Evolutionary conservation across 2,329 filamentous ascomycete genomes (phyloP), one percentile per base, ranked within the genome.

Genomic region (Cladosporium oxysporum): DNA sequence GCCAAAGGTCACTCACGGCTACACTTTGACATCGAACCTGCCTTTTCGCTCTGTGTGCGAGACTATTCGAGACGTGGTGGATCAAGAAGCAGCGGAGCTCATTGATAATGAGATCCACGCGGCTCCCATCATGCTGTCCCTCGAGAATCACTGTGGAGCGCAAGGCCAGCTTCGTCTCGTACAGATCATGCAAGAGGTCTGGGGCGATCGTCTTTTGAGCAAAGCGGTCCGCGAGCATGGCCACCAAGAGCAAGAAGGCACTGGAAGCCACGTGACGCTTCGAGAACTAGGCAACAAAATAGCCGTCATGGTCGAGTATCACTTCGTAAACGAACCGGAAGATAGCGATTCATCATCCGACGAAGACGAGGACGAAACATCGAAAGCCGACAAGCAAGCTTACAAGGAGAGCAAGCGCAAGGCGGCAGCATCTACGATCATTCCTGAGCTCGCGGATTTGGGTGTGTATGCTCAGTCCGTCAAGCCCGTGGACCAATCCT

Each of bases 401-500:
- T 90, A 89, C 76, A 82, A 83, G 64, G 78, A 78, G 33, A 82
- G 85, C 73, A 85, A 84, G 71, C 83, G 85, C 71, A 75, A 81
- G 0, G 78, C 80, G 0, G 79, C 79, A 0, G 74, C 80, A 3
- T 79, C 79, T 7, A 73, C 80, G 64, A 90, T 91, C 70, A 81
- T 90, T 26, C 87, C 88, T 0, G 88, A 90, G 70, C 83, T 91
- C 1, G 87, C 87, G 0, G 84, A 84, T 50, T 80, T 91, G 0
- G 88, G 88, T 3, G 87, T 91, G 1, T 91, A 90, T 69, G 88
- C 88, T 0, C 88, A 91, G 73, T 89, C 87, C 0, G 87, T 90
- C 65, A 91, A 91, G 73, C 88, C 88, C 0, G 77, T 78, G 64
- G 84, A 90, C 75, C 85, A 88, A 71, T 88, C 87, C 0, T 91